A percentile compares a stretch with the other conserved stretches of the same genome.
Evolutionary conservation across 148 eudicot genomes (phyloP).

Genomic region (Camellia lanceoleosa): DNA sequence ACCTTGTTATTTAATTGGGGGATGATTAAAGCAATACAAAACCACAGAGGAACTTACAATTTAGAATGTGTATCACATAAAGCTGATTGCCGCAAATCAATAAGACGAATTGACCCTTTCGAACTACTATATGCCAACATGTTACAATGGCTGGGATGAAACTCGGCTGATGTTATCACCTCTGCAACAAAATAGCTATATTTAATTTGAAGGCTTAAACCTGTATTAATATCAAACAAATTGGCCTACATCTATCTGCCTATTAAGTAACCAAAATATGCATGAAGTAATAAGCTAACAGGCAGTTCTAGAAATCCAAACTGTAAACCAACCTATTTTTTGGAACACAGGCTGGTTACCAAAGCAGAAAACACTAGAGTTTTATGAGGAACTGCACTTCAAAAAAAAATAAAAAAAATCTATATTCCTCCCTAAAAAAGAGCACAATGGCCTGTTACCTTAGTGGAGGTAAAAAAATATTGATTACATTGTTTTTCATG

Average conservation of each 20-base stretch:
- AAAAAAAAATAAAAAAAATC: not conserved
- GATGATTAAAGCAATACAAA: not conserved
- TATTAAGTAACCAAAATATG: not conserved
- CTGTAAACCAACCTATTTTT: not conserved
- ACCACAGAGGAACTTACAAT: slow-evolving; percentile 45
- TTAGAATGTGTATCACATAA: slow-evolving; percentile 73
- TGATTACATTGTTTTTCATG: not conserved
- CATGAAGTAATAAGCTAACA: not conserved
- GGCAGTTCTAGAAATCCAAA: not conserved
- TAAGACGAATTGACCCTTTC: slow-evolving; percentile 71
- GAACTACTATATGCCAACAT: slow-evolving; percentile 81
- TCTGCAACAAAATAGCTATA: slow-evolving; percentile 35
- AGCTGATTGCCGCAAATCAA: slow-evolving; percentile 83
- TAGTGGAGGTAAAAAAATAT: not conserved
- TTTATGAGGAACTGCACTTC: not conserved
- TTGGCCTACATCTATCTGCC: not conserved
- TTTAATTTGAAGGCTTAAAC: not conserved
- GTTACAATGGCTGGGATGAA: slow-evolving; percentile 77
- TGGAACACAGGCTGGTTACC: not conserved
- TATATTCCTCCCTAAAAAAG: not conserved
- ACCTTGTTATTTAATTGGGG: too few species aligned
- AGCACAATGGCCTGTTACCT: not conserved
- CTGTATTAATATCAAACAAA: not conserved
- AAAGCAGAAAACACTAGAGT: not conserved
- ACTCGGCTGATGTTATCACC: slow-evolving; percentile 85